Percentiles rank a stretch among this genome's conserved stretches.
Evolutionary conservation across 2,329 filamentous ascomycete species (phyloP).

Genomic region (Setomelanomma holmii): DNA sequence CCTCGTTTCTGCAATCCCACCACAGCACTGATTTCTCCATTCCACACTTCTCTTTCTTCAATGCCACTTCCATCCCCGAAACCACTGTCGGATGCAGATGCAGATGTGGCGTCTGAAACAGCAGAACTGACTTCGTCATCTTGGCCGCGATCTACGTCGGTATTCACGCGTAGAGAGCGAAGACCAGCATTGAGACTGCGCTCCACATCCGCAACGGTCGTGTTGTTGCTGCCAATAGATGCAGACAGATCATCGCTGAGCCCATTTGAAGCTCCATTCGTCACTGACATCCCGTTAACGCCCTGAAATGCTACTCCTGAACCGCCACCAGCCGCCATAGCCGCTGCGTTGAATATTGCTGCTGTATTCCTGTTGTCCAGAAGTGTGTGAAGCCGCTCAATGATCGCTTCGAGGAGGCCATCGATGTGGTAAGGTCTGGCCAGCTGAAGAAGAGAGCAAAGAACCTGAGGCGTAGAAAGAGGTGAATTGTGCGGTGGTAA

Average conservation of each 20-base stretch:
- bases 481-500: slow-evolving; percentile 77
- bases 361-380: slow-evolving; percentile 94
- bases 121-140: slow-evolving; percentile 48
- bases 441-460: slow-evolving; percentile 93
- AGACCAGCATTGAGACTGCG: slow-evolving; percentile 44
- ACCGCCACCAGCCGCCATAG: slow-evolving; percentile 95
- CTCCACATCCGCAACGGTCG: slow-evolving; percentile 18
- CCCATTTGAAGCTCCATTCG: slow-evolving; percentile 39
- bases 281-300: slow-evolving; percentile 33
- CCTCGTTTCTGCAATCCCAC: slow-evolving; percentile 96
- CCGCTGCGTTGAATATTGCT: slow-evolving; percentile 96
- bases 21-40: slow-evolving; percentile 81
- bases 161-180: slow-evolving; percentile 58
- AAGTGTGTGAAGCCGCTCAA: slow-evolving; percentile 86
- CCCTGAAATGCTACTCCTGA: slow-evolving; percentile 73
- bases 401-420: slow-evolving; percentile 88
- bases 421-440: slow-evolving; percentile 93
- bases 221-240: slow-evolving; percentile 8
- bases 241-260: slow-evolving; percentile 5
- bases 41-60: slow-evolving; percentile 73
- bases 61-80: slow-evolving; percentile 45
- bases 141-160: slow-evolving; percentile 48
- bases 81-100: slow-evolving; percentile 42
- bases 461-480: slow-evolving; percentile 90
- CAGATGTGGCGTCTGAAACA: slow-evolving; percentile 36